Evolutionary conservation across 495 filamentous ascomycete species (phyloP), one percentile per base, ranked within the genome.

Genomic region (Hypomontagnella submonticulosa): DNA sequence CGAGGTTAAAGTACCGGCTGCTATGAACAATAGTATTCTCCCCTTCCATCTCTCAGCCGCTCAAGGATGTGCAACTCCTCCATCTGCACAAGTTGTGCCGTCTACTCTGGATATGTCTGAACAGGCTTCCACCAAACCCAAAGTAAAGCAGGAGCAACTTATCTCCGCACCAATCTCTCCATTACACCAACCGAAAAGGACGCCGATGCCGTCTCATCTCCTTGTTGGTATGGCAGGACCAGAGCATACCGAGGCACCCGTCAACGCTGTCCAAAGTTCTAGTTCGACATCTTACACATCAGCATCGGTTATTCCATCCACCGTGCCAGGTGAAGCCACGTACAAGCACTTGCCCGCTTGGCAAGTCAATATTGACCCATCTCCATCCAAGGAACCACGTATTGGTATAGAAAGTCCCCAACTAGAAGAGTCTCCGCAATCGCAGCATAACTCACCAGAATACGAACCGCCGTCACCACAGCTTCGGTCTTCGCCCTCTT

Each of bases 1-100:
- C 70, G 84, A 87, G 42, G 68, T 83, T 11, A 77, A 79, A 69
- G 72, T 84, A 4, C 86, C 85, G 19, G 74, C 75, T 50, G 80
- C 83, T 4, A 74, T 87, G 11, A 75, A 72, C 15, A 74, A 81
- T 33, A 38, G 37, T 18, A 34, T 72, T 6, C 55, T 65, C 6
- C 48, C 71, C 1, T 52, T 64, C 13, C 70, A 71, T 47, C 71
- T 50, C 34, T 46, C 47, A 9, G 65, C 63, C 15, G 33, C 60
- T 5, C 37, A 43, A 13, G 42, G 59, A 23, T 49, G 62, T 6
- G 62, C 71, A 11, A 79, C 77, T 8, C 76, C 80, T 1, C 75
- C 77, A 1, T 82, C 79, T 1, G 77, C 77, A 0, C 79, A 81
- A 37, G 19, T 80, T 47, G 76, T 80, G 3, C 76, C 78, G 1